Evolutionary conservation across 1,284 basidiomycete species (phyloP), one percentile per base, ranked within the genome.

Genomic region (Neonothopanus nambi): DNA sequence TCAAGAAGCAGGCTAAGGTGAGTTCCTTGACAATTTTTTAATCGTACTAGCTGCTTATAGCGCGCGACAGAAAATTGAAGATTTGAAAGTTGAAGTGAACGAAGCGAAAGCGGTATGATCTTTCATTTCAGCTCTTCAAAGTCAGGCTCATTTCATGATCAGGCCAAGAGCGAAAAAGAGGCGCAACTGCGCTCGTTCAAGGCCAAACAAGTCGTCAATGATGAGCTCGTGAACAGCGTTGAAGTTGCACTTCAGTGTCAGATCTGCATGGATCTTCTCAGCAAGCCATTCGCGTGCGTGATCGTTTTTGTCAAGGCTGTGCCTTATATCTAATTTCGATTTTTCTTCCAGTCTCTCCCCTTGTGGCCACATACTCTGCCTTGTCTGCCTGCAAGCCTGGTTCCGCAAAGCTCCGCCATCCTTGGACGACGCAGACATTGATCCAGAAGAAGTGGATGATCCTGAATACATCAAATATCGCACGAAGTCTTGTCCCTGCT

Each of bases 331-430:
- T 55, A 13, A 36, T 7, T 15, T 4, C 33, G n/a, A 38, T 41
- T 23, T 21, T 33, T 20, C 24, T 23, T 15, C 15, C 50, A 89
- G 87, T 1, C 72, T 90, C 39, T 78, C 84, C 1, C 87, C 87
- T 1, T 90, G 87, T 61, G 87, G 87, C 3, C 87, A 90, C 60
- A 78, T 87, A 23, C 71, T 85, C 9, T 90, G 87, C 54, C 75
- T 85, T 33, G 61, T 62, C 5, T 90, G 88, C 59, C 77, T 90
- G 7, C 84, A 87, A 66, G 79, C 82, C 60, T 90, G 87, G 87
- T 90, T 90, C 69, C 78, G 80, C 49, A 78, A 79, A 51, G 84
- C 85, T 1, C 86, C 87, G 2, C 66, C 74, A 1, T 65, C 70
- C 6, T 73, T 78, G 13, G 77, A 81, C 38, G 83, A 84, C 30